phyloP scores from a whole-genome alignment of 2,329 filamentous ascomycete genomes.

The Penicillium sp. region DNA sequence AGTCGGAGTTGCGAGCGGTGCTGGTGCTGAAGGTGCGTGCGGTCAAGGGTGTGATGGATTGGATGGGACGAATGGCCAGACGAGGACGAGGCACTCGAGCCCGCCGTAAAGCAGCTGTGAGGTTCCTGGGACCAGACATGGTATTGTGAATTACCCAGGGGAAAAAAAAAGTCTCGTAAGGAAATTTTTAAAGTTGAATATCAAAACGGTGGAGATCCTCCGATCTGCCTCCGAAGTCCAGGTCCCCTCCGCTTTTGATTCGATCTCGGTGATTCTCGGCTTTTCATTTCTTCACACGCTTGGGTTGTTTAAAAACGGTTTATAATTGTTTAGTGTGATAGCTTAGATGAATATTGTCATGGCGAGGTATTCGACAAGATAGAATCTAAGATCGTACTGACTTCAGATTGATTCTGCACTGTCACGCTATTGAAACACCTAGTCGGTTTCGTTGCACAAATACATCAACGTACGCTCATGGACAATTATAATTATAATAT shows the following conservation, averaged over 20 bases:
- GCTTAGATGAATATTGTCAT: not conserved
- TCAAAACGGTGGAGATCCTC: constrained; percentile 21
- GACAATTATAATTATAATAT: no score
- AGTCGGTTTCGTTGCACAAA: no score
- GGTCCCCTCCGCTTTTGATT: not conserved
- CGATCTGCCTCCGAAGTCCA: constrained; percentile 18
- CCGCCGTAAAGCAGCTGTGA: constrained; percentile 35
- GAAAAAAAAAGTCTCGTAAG: not conserved
- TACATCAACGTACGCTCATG: no score
- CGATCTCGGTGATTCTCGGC: constrained; percentile 18
- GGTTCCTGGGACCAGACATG: constrained; percentile 34
- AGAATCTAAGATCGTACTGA: no score
- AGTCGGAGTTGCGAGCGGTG: constrained; percentile 26
- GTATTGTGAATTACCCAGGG: not conserved
- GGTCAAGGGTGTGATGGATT: constrained; percentile 17
- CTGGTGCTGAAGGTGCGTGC: constrained; percentile 34
- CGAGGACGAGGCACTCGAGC: constrained; percentile 33
- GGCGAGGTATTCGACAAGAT: no score
- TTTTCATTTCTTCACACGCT: not conserved
- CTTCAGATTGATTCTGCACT: no score
- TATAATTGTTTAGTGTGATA: not conserved
- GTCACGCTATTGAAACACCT: no score
- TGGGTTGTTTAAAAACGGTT: not conserved
- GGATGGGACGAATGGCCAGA: constrained; percentile 24
- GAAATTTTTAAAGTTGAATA: constrained; percentile 13